Conservation (phyloP, 108 stramenopile species). For the Conticribra weissflogii region DNA sequence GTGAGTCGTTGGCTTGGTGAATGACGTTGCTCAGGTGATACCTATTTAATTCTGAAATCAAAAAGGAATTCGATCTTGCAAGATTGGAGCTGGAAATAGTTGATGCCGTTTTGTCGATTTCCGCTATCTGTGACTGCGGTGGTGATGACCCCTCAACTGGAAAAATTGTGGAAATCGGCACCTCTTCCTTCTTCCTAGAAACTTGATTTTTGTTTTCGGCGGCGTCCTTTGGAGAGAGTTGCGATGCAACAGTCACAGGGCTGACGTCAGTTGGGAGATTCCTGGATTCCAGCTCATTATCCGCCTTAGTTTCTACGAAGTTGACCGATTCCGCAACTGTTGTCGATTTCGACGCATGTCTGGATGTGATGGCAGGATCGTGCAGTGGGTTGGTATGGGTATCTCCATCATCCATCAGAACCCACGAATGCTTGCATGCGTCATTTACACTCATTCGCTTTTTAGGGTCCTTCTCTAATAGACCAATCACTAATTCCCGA, state of each 20-base stretch:
- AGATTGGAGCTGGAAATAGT: neutral
- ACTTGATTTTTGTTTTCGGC: neutral
- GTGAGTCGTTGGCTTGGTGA: slow-evolving; percentile 33
- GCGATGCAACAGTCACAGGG: neutral
- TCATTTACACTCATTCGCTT: slow-evolving; percentile 66
- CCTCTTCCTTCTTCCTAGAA: too few species aligned
- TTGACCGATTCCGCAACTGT: neutral
- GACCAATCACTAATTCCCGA: slow-evolving; percentile 62
- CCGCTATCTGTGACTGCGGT: neutral
- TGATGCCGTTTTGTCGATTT: neutral
- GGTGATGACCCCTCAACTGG: too few species aligned
- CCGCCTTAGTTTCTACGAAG: neutral
- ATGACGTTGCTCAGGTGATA: slow-evolving; percentile 18
- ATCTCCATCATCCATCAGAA: slow-evolving; percentile 84
- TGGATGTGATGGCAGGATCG: slow-evolving; percentile 58
- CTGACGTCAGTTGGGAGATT: too few species aligned
- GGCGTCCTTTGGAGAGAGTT: neutral
- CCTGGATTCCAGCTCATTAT: too few species aligned
- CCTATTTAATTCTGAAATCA: slow-evolving; percentile 1
- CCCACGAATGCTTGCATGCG: slow-evolving; percentile 83
- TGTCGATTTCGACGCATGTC: neutral
- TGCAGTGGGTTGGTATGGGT: slow-evolving; percentile 83
- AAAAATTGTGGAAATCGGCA: too few species aligned
- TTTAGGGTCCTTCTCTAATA: slow-evolving; percentile 69
- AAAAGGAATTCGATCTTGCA: slow-evolving; percentile 20